phyloP scores from a whole-genome alignment of 2,329 filamentous ascomycete genomes.

The Beauveria scarabaeidicola region DNA sequence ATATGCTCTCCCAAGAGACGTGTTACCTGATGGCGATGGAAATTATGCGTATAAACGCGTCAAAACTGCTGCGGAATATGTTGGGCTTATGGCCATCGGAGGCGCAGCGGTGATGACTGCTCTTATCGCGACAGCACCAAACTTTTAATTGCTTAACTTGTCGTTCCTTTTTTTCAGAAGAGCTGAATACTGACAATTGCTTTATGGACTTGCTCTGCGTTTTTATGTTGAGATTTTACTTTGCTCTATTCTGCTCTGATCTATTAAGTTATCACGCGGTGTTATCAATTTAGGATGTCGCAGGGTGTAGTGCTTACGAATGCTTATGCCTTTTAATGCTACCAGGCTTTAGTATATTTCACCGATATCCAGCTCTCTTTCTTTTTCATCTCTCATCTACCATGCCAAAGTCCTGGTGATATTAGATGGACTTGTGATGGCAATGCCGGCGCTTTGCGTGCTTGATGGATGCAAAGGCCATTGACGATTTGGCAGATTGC shows the following conservation, averaged over 20 bases:
- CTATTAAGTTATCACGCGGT: background rate
- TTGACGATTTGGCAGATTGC: no score
- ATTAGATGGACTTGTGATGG: no score
- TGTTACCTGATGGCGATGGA: background rate
- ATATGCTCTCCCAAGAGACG: background rate
- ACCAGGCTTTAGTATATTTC: background rate
- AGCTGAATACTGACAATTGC: background rate
- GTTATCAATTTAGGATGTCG: background rate
- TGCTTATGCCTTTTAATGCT: background rate
- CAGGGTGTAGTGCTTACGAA: background rate
- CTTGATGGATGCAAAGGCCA: no score
- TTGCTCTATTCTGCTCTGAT: background rate
- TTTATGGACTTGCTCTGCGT: background rate
- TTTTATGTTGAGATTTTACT: background rate
- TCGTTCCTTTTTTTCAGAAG: background rate
- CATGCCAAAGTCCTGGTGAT: no score
- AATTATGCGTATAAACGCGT: conserved; percentile 21
- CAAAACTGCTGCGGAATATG: conserved; percentile 26
- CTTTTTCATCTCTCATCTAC: no score
- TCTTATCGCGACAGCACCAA: conserved; percentile 30
- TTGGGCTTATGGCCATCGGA: conserved; percentile 29
- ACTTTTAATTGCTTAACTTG: conserved; percentile 12
- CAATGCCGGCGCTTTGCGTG: no score
- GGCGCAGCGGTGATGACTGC: conserved; percentile 32
- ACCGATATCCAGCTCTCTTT: background rate